Percentiles rank a stretch among this genome's conserved stretches.
phyloP scores from a whole-genome alignment of 495 filamentous ascomycete genomes.

The Endocarpon pusillum region DNA sequence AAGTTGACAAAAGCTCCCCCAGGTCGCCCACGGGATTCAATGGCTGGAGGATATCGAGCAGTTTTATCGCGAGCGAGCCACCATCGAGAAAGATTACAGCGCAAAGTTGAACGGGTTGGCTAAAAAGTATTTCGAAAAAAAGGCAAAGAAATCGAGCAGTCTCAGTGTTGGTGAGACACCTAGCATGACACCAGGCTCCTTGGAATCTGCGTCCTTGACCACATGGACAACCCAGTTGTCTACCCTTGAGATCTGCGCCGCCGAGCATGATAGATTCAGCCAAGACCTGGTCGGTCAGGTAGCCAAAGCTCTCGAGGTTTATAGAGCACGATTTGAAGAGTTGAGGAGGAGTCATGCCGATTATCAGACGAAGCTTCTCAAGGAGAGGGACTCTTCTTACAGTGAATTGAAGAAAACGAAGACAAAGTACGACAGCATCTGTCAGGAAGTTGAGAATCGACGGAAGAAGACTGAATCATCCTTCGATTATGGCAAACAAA shows the following conservation, averaged over 20 bases:
- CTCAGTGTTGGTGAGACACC: constrained; percentile 91
- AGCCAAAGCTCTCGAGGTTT: constrained; percentile 65
- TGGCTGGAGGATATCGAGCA: constrained; percentile 96
- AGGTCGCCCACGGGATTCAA: constrained; percentile 67
- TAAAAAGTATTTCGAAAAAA: constrained; percentile 94
- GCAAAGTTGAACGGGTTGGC: constrained; percentile 69
- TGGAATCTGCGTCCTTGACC: constrained; percentile 89
- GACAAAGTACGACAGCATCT: constrained; percentile 77
- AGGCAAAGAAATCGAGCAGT: constrained; percentile 71
- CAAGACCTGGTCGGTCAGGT: constrained; percentile 58
- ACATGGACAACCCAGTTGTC: constrained; percentile 92
- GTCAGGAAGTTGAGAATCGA: constrained; percentile 86
- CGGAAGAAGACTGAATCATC: constrained; percentile 86
- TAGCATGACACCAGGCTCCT: constrained; percentile 79
- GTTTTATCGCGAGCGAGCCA: constrained; percentile 89
- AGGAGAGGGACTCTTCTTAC: constrained; percentile 69
- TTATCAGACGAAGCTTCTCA: constrained; percentile 73
- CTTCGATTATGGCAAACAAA: constrained; percentile 66
- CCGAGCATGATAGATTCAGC: constrained; percentile 73
- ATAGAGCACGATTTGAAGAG: constrained; percentile 67
- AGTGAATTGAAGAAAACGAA: constrained; percentile 81
- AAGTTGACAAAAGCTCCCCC: constrained; percentile 7
- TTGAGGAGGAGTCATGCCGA: constrained; percentile 82
- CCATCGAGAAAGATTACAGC: constrained; percentile 92
- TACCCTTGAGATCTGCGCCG: constrained; percentile 71